Base-by-base conservation (phyloP, 345 rosid species). In the Limnanthes douglasii region DNA sequence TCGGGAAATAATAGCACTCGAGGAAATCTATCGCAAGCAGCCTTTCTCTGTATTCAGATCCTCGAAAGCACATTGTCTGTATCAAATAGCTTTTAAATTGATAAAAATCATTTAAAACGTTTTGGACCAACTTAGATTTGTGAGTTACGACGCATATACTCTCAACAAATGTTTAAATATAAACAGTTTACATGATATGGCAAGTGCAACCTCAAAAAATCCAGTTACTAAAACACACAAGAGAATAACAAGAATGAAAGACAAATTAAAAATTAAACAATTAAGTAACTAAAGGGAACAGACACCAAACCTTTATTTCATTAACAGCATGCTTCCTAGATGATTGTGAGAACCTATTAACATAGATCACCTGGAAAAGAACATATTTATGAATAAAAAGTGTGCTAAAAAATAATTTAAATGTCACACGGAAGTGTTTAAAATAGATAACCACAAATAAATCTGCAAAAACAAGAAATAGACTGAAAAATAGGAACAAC, bases 21-120 rank as follows among this genome's bases (percentile, higher is more conserved):
- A 19, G 98, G 98, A 75, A 65, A 90, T 51, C 47, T 66, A 69
- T 70, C 63, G 39, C 73, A 72, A 6, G 84, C 61, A 49, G 85
- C 98, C 71, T 84, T 80, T 90, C 85, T 90, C 98, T 90, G 95
- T 74, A 77, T 84, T 78, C 59, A 90, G 65, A 73, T 62, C 84
- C 98, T 75, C 60, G 75, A 84, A 90, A 90, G 62, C 56, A 90
- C 49, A 57, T 68, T 90, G n/a, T n/a, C 82, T 83, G 78, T 90
- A 90, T 90, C 98, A 90, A 70, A 84, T 66, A 69, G 78, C 81
- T 68, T 50, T 68, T 54, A 78, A 50, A 59, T 51, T 54, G 65
- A 64, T 60, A 65, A n/a, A 54, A 70, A 64, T 60, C 43, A 58
- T 54, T 47, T 58, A 44, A 69, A 57, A 53, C 52, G 45, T 26